Evolutionary conservation across 2,329 filamentous ascomycete genomes (phyloP).

Genomic region (Falciphora oryzae): DNA sequence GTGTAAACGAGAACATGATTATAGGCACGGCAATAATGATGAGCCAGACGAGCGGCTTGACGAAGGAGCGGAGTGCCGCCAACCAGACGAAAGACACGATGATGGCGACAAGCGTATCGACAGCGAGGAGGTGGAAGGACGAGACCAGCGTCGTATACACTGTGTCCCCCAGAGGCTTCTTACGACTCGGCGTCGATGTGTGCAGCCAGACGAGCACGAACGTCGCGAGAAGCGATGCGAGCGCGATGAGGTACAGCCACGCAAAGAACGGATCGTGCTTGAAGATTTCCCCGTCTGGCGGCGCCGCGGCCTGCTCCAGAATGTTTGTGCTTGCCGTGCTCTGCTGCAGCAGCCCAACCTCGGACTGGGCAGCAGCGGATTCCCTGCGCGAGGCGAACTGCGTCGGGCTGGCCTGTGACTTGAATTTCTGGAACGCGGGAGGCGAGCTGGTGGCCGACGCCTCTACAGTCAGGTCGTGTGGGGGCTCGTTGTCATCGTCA

Average conservation of each 20-base stretch:
- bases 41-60: slow-evolving; percentile 72
- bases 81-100: slow-evolving; percentile 89
- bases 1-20: slow-evolving; percentile 79
- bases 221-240: slow-evolving; percentile 80
- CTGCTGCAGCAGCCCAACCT: slow-evolving; percentile 37
- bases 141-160: slow-evolving; percentile 85
- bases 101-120: slow-evolving; percentile 87
- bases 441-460: slow-evolving; percentile 46
- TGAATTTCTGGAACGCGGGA: slow-evolving; percentile 58
- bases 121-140: slow-evolving; percentile 82
- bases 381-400: slow-evolving; percentile 36
- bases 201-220: slow-evolving; percentile 88
- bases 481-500: slow-evolving; percentile 43
- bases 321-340: slow-evolving; percentile 31
- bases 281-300: slow-evolving; percentile 62
- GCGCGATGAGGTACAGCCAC: slow-evolving; percentile 77
- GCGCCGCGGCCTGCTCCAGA: slow-evolving; percentile 35
- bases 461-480: slow-evolving; percentile 54
- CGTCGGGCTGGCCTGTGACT: slow-evolving; percentile 24
- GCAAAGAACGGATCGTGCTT: slow-evolving; percentile 88
- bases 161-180: slow-evolving; percentile 78
- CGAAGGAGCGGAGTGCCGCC: slow-evolving; percentile 79
- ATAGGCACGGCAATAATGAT: slow-evolving; percentile 81
- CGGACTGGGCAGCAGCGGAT: slow-evolving; percentile 38
- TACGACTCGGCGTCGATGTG: slow-evolving; percentile 63